Percentiles rank a stretch among this genome's conserved stretches.
Conservation (phyloP, 441 rosid species). For the Gossypium davidsonii region DNA sequence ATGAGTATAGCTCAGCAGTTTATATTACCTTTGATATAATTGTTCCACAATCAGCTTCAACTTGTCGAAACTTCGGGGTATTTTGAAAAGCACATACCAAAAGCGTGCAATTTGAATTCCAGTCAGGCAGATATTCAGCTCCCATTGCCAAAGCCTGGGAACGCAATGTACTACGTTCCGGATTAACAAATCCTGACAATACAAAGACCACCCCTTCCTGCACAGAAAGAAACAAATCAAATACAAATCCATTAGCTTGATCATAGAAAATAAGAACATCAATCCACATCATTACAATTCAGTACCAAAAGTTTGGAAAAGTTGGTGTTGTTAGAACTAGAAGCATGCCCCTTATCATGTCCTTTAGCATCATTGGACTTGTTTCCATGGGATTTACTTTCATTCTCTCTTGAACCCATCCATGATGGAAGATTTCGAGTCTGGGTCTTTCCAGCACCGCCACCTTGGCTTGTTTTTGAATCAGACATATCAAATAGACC, state of each 20-base stretch:
- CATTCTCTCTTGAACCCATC: slow-evolving; percentile 51
- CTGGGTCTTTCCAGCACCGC: slow-evolving; percentile 25
- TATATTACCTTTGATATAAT: slow-evolving; percentile 68
- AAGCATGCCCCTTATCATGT: slow-evolving; percentile 5
- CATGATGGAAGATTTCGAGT: slow-evolving; percentile 81
- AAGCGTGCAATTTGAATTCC: slow-evolving; percentile 78
- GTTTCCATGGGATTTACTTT: slow-evolving; percentile 24
- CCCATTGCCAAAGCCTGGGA: slow-evolving; percentile 88
- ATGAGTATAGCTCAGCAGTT: not conserved
- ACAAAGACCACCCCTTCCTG: slow-evolving; percentile 89
- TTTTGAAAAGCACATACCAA: slow-evolving; percentile 78
- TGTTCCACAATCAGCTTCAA: slow-evolving; percentile 64
- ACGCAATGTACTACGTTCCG: slow-evolving; percentile 73
- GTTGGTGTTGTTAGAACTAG: slow-evolving; percentile 12
- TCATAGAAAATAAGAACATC: not conserved
- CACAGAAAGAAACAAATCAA: slow-evolving; percentile 16
- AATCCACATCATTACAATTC: not conserved
- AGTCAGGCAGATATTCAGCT: slow-evolving; percentile 71
- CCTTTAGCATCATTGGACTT: slow-evolving; percentile 25
- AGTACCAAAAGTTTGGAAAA: slow-evolving; percentile 65
- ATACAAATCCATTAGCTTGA: not conserved
- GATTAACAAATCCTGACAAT: slow-evolving; percentile 86
- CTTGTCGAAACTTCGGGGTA: slow-evolving; percentile 94
- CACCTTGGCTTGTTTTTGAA: slow-evolving; percentile 26
- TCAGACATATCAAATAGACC: slow-evolving; percentile 28